These are phyloP conservation scores for Sordariomycetes sp. DNA, from an alignment of 2,329 filamentous ascomycete genomes.

Conservation along the genomic window DNA sequence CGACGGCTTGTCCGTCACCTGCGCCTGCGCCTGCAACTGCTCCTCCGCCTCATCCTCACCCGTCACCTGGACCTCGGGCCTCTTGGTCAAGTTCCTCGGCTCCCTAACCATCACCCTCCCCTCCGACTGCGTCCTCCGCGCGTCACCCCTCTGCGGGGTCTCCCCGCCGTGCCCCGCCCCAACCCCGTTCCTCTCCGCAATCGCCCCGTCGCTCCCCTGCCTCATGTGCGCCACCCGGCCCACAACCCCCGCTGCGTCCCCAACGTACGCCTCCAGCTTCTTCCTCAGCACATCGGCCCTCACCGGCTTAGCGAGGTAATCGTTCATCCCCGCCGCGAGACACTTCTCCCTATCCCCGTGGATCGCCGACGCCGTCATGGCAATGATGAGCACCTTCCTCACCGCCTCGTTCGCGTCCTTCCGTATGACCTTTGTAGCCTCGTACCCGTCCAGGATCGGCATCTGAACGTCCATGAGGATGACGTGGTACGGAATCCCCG, in stretches of 20 bases:
- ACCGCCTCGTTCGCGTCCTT: conserved; percentile 65
- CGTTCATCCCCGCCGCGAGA: conserved; percentile 93
- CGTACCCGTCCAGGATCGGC: conserved; percentile 85
- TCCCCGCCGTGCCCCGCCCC: background rate
- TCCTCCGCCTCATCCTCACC: background rate
- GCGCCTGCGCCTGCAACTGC: background rate
- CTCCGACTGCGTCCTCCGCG: background rate
- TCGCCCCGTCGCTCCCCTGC: background rate
- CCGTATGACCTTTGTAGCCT: conserved; percentile 74
- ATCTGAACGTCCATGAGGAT: conserved; percentile 96
- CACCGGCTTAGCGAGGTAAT: conserved; percentile 94
- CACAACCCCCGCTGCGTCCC: conserved; percentile 8
- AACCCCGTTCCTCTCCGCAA: background rate
- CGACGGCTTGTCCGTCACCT: conserved; percentile 2
- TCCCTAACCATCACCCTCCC: background rate
- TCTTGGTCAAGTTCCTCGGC: background rate
- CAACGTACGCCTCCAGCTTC: conserved; percentile 54
- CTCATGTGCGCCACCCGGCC: background rate
- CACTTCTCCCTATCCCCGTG: conserved; percentile 92
- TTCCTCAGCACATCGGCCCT: conserved; percentile 73
- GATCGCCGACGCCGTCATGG: conserved; percentile 93
- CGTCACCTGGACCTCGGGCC: background rate
- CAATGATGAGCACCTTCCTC: conserved; percentile 78
- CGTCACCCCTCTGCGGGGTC: background rate
- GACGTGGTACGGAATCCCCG: conserved; percentile 71